Evolutionary conservation across 768 basidiomycete genomes (phyloP), one percentile per base, ranked within the genome.

Genomic region (Phaffia tasmanica): DNA sequence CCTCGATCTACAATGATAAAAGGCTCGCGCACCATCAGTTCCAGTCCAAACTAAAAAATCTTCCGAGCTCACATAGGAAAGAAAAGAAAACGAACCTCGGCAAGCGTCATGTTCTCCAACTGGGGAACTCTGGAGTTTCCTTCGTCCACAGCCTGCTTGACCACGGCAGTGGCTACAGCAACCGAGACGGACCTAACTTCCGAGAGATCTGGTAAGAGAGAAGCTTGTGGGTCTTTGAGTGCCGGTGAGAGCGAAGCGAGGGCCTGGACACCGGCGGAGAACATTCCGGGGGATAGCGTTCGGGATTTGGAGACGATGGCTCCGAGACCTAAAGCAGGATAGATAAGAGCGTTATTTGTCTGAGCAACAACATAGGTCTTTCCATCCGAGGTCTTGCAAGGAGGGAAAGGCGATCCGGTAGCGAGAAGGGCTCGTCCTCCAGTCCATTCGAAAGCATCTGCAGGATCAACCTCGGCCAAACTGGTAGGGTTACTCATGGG

Each of bases 271-370:
- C 87, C 89, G 2, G 86, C 86, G 50, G 89, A 84, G 74, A 93
- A 86, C 90, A 93, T 92, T 54, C 67, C 67, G 27, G 67, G 67
- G 11, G 62, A 63, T 25, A 93, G 80, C 9, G 73, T 76, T 6
- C 81, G 79, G 0, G 87, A 83, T 67, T 84, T 78, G 14, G 83
- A 79, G 29, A 89, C 78, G 71, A 91, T 84, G 49, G 87, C 81
- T 23, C 89, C 89, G 68, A 88, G 84, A 8, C 88, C 89, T 42
- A 92, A 81, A 29, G 88, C 90, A 3, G 89, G 89, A 75, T 89
- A 91, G 59, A 91, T 85, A 54, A 66, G 64, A 35, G 64, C 67
- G 47, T 69, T 69, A 29, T 69, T 69, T 23, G 67, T 69, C 59
- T 70, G 69, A 25, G 70, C 71, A 27, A 71, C 56, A 61, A 69